Base-by-base conservation (phyloP, 352 stramenopile species). In the Pythium brachiatum region DNA sequence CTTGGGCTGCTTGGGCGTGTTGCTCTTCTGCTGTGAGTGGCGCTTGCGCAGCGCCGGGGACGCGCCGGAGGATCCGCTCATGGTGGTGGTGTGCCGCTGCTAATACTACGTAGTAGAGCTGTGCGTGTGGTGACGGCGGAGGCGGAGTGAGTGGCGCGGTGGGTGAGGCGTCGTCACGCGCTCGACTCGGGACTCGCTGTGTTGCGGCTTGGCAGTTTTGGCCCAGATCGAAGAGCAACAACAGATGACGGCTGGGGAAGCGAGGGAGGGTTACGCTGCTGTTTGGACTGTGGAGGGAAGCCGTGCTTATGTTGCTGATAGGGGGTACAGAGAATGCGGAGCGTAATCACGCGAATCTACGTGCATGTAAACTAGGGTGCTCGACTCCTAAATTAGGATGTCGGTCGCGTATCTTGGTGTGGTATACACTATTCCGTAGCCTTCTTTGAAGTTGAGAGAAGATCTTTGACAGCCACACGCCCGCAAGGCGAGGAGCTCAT, bases 31-130 rank as follows among this genome's bases (percentile, higher is more conserved):
- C 73, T 68, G 75, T 47, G 69, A 74, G 62, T 64, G 69, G 60
- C 81, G 81, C 60, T 87, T 87, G 51, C 79, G 64, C 34, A 62
- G 41, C 47, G 57, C 31, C 8, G 36, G 18, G 44, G 25, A 5
- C 18, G 29, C 11, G n/a, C 13, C 6, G 7, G 53, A 31, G 16
- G 44, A 29, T 15, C 31, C 25, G 13, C 44, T 52, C 44, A 52
- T 52, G 43, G 6, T 50, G 44, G 23, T 52, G 25, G 12, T 29
- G 44, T 15, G n/a, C n/a, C n/a, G n/a, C n/a, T n/a, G n/a, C n/a
- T n/a, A n/a, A n/a, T n/a, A n/a, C n/a, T n/a, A n/a, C n/a, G n/a
- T n/a, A n/a, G n/a, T 44, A 6, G 15, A 18, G 16, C 16, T 1
- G 1, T 21, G 36, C 15, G 36, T 44, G 36, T 46, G 38, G 18